Conservation (phyloP, 225 moss, liverwort and hornwort species). For the Anthoceros angustus region DNA sequence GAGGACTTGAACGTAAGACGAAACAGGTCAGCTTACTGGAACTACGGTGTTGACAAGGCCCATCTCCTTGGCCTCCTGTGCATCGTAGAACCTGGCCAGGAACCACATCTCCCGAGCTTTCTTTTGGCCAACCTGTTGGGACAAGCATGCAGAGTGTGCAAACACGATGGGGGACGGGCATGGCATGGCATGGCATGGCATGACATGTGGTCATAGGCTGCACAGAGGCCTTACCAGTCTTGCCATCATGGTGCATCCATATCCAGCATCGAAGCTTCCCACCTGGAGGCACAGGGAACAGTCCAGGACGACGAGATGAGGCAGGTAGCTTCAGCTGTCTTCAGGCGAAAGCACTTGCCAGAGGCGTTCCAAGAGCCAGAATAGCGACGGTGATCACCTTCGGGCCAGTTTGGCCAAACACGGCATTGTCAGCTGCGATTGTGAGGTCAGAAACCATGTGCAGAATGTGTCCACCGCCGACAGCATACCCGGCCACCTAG, state of each 20-base stretch:
- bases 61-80: conserved; percentile 73
- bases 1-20: neutral
- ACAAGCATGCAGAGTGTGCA: neutral
- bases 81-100: conserved; percentile 72
- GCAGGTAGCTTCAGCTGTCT: conserved; percentile 1
- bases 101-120: conserved; percentile 98
- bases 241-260: conserved; percentile 92
- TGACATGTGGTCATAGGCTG: neutral
- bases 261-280: conserved; percentile 96
- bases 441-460: conserved; percentile 96
- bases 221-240: conserved; percentile 43
- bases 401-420: conserved; percentile 92
- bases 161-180: neutral
- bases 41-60: conserved; percentile 89
- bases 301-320: neutral
- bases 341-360: conserved; percentile 1
- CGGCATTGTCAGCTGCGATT: conserved; percentile 88
- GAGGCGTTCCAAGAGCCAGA: neutral
- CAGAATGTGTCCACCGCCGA: conserved; percentile 94
- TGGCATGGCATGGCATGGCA: neutral
- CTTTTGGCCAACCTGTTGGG: conserved; percentile 74
- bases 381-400: conserved; percentile 32
- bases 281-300: neutral
- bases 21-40: conserved; percentile 39
- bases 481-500: conserved; percentile 94